These are phyloP conservation scores for Fusarium secorum DNA, from an alignment of 2,329 filamentous ascomycete species.

Conservation along the genomic window DNA sequence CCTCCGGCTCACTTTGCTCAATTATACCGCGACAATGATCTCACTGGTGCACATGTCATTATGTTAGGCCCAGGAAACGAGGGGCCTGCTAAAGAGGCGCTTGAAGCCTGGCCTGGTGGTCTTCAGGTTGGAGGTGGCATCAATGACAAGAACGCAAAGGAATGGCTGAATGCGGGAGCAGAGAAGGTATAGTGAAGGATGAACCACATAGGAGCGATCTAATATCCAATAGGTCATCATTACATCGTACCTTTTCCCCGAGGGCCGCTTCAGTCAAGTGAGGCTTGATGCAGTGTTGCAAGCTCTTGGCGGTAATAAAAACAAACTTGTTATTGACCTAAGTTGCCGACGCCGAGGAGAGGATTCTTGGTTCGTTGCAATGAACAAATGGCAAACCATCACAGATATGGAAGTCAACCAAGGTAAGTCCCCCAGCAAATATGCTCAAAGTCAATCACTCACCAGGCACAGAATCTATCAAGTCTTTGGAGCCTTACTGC, in stretches of 20 bases:
- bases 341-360: constrained; percentile 81
- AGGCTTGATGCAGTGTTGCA: constrained; percentile 77
- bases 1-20: constrained; percentile 82
- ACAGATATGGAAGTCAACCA: constrained; percentile 94
- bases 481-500: constrained; percentile 85
- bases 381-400: constrained; percentile 98
- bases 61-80: constrained; percentile 93
- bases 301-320: constrained; percentile 75
- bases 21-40: constrained; percentile 78
- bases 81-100: constrained; percentile 77
- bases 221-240: constrained; percentile 80
- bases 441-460: constrained; percentile 11
- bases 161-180: constrained; percentile 89
- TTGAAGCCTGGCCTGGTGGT: constrained; percentile 78
- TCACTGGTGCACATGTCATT: constrained; percentile 90
- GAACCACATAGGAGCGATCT: constrained; percentile 1
- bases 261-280: constrained; percentile 79
- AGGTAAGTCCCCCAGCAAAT: constrained; percentile 60
- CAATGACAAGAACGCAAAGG: constrained; percentile 79
- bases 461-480: constrained; percentile 73
- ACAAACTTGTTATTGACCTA: constrained; percentile 91
- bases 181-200: constrained; percentile 71
- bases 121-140: constrained; percentile 96
- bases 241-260: constrained; percentile 92
- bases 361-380: constrained; percentile 91